Base-by-base conservation (phyloP, 2,329 filamentous ascomycete genomes). In the Zelopaecilomyces penicillatus region DNA sequence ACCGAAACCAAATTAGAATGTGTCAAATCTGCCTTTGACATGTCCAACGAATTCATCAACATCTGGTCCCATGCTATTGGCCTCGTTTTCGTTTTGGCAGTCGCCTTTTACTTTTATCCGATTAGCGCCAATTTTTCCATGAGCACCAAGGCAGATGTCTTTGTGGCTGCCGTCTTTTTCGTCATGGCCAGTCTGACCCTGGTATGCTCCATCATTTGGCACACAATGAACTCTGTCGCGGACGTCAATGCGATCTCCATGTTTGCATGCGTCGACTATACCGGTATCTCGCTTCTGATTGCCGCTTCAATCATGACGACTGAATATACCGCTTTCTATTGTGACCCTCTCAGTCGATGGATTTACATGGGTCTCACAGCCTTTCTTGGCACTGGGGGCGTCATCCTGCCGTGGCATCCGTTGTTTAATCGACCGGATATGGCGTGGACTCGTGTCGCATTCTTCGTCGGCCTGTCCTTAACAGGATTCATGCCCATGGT, bases 321-420 rank as follows among this genome's bases (percentile, higher is more conserved):
- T 32, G 93, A 98, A 64, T 98, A 97, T 69, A 96, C 93, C 1
- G 93, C 91, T 27, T 98, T 98, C 66, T 98, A 98, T 71, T 96
- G 93, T 69, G 93, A 98, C 58, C 90, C 93, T 3, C 58, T 85
- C 39, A 90, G 85, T 54, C 84, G 90, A 44, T 93, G 85, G 77
- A 73, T 78, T 9, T 98, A 97, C 67, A 93, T 98, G 71, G 65
- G 76, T 36, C 71, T 86, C 41, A 97, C 93, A 3, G 83, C 86
- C 46, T 62, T 83, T 10, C 78, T 98, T 28, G 93, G 93, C 39
- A 68, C 94, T 45, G 86, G 83, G 34, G 93, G 93, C 45, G 87
- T 94, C 51, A 86, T 96, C 51, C 75, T 98, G 33, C 91, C 93
- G 2, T 98, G 93, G 93, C 87, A 95, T 64, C 93, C 93, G 30